Conservation (phyloP, 1,139 yeast genomes). For the Taphrina flavorubra region DNA sequence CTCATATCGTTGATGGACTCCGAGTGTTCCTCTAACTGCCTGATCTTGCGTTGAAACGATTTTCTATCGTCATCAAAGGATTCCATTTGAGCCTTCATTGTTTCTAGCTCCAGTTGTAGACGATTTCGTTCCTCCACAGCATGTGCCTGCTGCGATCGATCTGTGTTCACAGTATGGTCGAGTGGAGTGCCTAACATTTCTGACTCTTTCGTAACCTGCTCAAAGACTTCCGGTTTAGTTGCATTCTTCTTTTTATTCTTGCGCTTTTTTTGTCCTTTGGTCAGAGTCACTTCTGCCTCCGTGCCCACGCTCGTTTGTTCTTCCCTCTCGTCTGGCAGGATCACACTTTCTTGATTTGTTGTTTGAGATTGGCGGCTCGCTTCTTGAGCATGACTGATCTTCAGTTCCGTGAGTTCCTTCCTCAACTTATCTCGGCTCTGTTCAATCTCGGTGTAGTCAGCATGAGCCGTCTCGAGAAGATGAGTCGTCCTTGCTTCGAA, state of each 20-base stretch:
- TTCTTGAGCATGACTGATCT: constrained; percentile 30
- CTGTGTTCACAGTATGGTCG: neutral
- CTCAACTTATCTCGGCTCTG: constrained; percentile 20
- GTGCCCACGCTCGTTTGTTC: constrained; percentile 46
- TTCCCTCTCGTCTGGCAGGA: constrained; percentile 44
- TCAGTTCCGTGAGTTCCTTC: constrained; percentile 30
- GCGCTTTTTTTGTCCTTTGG: constrained; percentile 45
- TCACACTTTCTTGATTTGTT: constrained; percentile 1
- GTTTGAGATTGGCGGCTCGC: neutral
- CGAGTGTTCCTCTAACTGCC: constrained; percentile 11
- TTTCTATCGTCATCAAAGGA: constrained; percentile 15
- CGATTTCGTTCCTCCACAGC: constrained; percentile 7
- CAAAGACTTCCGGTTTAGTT: constrained; percentile 15
- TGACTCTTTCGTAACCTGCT: constrained; percentile 34
- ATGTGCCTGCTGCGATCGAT: neutral
- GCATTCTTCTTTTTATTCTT: constrained; percentile 47
- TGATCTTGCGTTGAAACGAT: constrained; percentile 16
- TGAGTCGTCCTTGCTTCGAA: neutral
- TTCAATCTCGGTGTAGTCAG: neutral
- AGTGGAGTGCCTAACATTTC: constrained; percentile 8
- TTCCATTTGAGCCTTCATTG: constrained; percentile 24
- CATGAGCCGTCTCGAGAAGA: neutral
- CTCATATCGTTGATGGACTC: constrained; percentile 66
- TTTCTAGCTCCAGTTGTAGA: constrained; percentile 15
- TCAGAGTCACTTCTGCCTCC: constrained; percentile 37